Evolutionary conservation across 75 land plant species (phyloP).

Genomic region (Azolla pinnata): DNA sequence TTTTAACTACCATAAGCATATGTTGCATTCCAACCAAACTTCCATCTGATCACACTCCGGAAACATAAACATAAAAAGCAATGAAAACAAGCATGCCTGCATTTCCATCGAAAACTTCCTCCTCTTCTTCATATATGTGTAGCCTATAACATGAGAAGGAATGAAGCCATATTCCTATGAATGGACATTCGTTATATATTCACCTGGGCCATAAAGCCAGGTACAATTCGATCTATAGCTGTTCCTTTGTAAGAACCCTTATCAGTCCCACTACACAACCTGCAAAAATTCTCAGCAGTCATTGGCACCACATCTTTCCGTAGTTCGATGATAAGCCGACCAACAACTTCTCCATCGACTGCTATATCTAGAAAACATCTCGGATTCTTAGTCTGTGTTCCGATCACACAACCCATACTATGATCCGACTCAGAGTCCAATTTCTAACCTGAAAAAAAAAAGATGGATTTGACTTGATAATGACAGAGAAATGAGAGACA

Average conservation of each 20-base stretch:
- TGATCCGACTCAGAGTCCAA: too few species aligned
- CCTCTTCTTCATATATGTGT: background rate
- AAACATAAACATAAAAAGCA: background rate
- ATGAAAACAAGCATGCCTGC: background rate
- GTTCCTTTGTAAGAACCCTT: constrained; percentile 24
- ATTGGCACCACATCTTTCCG: constrained; percentile 30
- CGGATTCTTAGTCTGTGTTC: constrained; percentile 9
- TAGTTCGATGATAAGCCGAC: constrained; percentile 22
- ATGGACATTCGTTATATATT: too few species aligned
- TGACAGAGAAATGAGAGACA: too few species aligned
- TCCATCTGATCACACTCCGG: background rate
- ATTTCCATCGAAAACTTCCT: background rate
- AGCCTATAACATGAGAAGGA: background rate
- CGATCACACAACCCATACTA: constrained; percentile 16
- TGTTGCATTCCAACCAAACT: background rate
- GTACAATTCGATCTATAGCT: constrained; percentile 23
- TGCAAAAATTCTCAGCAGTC: constrained; percentile 29
- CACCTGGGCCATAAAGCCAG: constrained; percentile 34
- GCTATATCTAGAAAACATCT: constrained; percentile 28
- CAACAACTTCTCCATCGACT: constrained; percentile 18
- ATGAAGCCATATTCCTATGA: background rate
- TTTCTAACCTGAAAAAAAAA: too few species aligned
- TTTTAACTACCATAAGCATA: background rate
- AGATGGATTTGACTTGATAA: too few species aligned
- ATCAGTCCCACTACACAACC: constrained; percentile 23